Evolutionary conservation across 176 grass and related monocot genomes (phyloP).

Genomic region (Aegilops tauschii): DNA sequence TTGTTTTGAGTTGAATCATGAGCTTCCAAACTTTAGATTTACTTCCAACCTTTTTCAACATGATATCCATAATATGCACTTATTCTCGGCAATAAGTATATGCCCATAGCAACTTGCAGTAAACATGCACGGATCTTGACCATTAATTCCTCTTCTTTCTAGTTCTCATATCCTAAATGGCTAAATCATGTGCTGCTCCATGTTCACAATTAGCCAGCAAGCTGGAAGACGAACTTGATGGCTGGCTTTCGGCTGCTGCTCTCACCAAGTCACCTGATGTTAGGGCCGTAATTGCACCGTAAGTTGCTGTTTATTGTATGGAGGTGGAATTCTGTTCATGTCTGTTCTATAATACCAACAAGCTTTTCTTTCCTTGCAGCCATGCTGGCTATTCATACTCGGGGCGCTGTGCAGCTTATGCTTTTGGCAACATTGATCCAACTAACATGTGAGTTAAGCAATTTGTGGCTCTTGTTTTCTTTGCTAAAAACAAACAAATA

Average conservation of each 20-base stretch:
- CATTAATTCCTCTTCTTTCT: not conserved
- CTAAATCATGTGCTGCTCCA: constrained; percentile 17
- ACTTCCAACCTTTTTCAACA: not conserved
- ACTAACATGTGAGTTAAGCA: constrained; percentile 71
- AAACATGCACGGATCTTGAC: constrained; percentile 5
- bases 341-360: not conserved
- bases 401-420: constrained; percentile 83
- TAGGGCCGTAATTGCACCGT: constrained; percentile 95
- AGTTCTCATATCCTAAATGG: not conserved
- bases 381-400: constrained; percentile 99
- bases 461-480: not conserved
- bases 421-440: constrained; percentile 98
- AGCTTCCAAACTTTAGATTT: not conserved
- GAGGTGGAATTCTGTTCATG: not conserved
- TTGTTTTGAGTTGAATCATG: not conserved
- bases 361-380: constrained; percentile 42
- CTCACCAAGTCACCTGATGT: constrained; percentile 79
- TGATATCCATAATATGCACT: not conserved
- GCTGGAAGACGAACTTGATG: constrained; percentile 82
- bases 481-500: not conserved
- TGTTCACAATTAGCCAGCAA: constrained; percentile 61
- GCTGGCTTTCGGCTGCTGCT: constrained; percentile 61
- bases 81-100: not conserved
- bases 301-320: constrained; percentile 31
- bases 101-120: too few relatives aligned